Evolutionary conservation across 2,329 filamentous ascomycete genomes (phyloP).

Genomic region (Aschersonia sp.): DNA sequence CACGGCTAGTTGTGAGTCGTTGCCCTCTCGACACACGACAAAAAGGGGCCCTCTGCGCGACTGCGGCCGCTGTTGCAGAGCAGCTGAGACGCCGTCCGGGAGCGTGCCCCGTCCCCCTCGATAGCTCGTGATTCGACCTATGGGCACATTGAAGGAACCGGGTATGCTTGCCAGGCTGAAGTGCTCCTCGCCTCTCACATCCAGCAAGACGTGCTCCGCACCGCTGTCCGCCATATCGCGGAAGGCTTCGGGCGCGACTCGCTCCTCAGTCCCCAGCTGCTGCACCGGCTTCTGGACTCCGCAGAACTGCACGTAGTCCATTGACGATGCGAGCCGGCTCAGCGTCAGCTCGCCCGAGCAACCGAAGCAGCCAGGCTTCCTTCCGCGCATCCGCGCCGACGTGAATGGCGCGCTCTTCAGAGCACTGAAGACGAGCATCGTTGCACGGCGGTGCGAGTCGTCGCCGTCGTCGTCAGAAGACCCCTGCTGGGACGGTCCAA

Average conservation of each 20-base stretch:
- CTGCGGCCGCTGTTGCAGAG: conserved; percentile 8
- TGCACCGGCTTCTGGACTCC: conserved; percentile 42
- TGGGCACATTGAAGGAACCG: conserved; percentile 58
- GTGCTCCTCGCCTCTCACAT: conserved; percentile 74
- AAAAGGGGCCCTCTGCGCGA: conserved; percentile 42
- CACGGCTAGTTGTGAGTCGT: conserved; percentile 62
- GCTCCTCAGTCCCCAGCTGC: conserved; percentile 46
- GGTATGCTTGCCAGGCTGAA: conserved; percentile 66
- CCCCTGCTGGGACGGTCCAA: neutral
- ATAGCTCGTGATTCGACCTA: conserved; percentile 40
- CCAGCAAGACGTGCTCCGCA: conserved; percentile 47
- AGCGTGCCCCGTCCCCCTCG: conserved; percentile 12
- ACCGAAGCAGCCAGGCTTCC: conserved; percentile 57
- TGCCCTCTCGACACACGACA: conserved; percentile 59
- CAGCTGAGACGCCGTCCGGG: conserved; percentile 22
- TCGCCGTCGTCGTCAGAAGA: neutral
- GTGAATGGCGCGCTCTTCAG: conserved; percentile 41
- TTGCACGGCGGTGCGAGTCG: conserved; percentile 8
- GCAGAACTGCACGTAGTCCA: conserved; percentile 82
- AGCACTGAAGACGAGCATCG: conserved; percentile 33
- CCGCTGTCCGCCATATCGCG: conserved; percentile 10
- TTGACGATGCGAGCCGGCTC: conserved; percentile 42
- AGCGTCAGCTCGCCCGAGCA: conserved; percentile 55
- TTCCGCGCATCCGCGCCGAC: conserved; percentile 56
- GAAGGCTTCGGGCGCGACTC: conserved; percentile 53